Base-by-base conservation (phyloP, 2,329 filamentous ascomycete species). In the Lasiodiplodia theobromae region DNA sequence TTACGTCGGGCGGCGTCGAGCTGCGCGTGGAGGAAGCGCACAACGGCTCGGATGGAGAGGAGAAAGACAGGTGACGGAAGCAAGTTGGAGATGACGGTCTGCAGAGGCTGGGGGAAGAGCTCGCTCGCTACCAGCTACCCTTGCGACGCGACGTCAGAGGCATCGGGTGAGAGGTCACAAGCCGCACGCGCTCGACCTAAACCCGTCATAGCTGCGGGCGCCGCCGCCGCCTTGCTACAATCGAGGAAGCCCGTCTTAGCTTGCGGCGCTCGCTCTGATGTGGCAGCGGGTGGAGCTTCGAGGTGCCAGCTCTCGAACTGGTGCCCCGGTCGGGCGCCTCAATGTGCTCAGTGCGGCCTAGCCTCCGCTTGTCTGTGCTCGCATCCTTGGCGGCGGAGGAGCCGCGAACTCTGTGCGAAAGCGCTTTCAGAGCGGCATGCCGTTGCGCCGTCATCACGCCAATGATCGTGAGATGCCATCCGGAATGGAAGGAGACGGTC, bases 131-230 rank as follows among this genome's bases (percentile, higher is more conserved):
- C 54, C n/a, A 34, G 65, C 56, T 28, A 57, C 31, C 31, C 31
- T 34, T 34, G 31, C 31, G 31, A 34, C 44, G n/a, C 65, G 58
- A 67, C 65, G 65, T 67, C 65, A 67, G 52, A 66, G 62, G 60
- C 60, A 64, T 38, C 51, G 63, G 57, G 53, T 37, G 65, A 31
- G 37, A 47, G 38, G 60, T 64, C 60, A 64, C 47, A 51, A 49
- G 60, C 44, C 23, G 60, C 60, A 64, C 52, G 34, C 14, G 60
- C 60, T 10, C 44, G 25, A 21, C 31, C 21, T 47, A 47, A 18
- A 6, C 37, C 44, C 47, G 51, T 21, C 18, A n/a, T 11, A 47
- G 44, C 18, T 7, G 44, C 44, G 58, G 40, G 58, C 58, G 40
- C 18, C 18, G 57, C 57, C 58, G 18, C n/a, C 44, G 25, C 38